Evolutionary conservation across 345 rosid species (phyloP).

Genomic region (Moringa oleifera): DNA sequence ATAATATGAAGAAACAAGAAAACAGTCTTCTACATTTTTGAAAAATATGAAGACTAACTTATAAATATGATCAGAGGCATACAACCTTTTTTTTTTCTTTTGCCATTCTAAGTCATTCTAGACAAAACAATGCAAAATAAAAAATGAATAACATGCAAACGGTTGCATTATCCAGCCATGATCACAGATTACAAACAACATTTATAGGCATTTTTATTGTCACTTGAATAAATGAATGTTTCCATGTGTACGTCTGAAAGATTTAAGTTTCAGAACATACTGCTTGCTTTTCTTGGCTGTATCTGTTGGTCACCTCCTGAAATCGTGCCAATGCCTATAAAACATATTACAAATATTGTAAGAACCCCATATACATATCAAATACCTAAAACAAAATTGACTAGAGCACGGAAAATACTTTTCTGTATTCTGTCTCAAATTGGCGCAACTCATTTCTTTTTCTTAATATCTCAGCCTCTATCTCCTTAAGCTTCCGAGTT

Average conservation of each 20-base stretch:
- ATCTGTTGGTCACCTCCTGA: constrained; percentile 93
- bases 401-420: constrained; percentile 34
- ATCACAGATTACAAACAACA: neutral
- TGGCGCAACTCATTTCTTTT: constrained; percentile 93
- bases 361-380: constrained; percentile 1
- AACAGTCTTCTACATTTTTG: too few relatives aligned
- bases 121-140: too few relatives aligned
- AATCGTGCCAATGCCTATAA: constrained; percentile 89
- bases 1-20: too few relatives aligned
- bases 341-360: constrained; percentile 11
- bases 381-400: neutral
- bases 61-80: too few relatives aligned
- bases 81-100: neutral
- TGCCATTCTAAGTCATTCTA: too few relatives aligned
- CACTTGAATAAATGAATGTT: too few relatives aligned
- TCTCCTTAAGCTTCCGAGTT: constrained; percentile 72
- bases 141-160: neutral
- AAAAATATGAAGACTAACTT: too few relatives aligned
- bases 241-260: neutral
- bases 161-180: neutral
- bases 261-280: constrained; percentile 38
- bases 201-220: too few relatives aligned
- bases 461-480: constrained; percentile 82
- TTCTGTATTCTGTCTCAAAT: constrained; percentile 94
- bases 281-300: constrained; percentile 83